These are phyloP conservation scores for Oryza glaberrima DNA, from an alignment of 176 grass and related monocot genomes.

Conservation along the genomic window DNA sequence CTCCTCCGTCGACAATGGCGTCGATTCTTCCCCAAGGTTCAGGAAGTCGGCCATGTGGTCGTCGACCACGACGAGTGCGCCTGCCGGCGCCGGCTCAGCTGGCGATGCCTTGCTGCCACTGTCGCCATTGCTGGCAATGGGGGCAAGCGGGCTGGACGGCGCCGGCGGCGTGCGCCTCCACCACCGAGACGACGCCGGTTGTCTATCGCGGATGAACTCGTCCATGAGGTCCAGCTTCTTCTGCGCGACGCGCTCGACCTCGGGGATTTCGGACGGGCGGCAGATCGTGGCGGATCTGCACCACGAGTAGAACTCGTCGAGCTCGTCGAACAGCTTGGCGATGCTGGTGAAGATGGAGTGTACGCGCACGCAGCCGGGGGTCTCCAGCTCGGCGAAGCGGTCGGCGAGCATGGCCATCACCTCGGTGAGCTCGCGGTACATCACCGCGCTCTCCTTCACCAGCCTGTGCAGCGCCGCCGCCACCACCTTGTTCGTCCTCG, in stretches of 20 bases:
- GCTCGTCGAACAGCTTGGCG: constrained; percentile 65
- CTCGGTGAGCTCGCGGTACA: constrained; percentile 63
- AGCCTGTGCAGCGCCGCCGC: constrained; percentile 46
- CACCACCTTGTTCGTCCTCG: constrained; percentile 58
- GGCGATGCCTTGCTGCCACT: neutral
- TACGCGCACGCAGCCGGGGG: constrained; percentile 49
- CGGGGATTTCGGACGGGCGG: constrained; percentile 57
- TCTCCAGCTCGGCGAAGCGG: constrained; percentile 60
- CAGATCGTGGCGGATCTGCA: constrained; percentile 53
- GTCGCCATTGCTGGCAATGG: neutral
- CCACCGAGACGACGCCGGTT: neutral
- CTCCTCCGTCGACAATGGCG: constrained; percentile 36
- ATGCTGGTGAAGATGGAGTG: constrained; percentile 57
- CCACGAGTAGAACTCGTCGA: constrained; percentile 65
- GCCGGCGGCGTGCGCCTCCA: neutral
- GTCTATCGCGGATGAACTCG: constrained; percentile 71
- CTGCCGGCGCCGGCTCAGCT: neutral
- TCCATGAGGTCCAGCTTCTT: constrained; percentile 82
- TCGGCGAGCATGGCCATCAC: constrained; percentile 63
- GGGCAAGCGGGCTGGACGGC: neutral
- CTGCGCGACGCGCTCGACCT: constrained; percentile 57
- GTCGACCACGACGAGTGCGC: neutral
- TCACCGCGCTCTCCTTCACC: constrained; percentile 75
- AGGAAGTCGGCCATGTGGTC: constrained; percentile 50
- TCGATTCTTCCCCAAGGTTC: constrained; percentile 51